Conservation (phyloP, 2,329 filamentous ascomycete species). For the Ceratocystis albifundus region DNA sequence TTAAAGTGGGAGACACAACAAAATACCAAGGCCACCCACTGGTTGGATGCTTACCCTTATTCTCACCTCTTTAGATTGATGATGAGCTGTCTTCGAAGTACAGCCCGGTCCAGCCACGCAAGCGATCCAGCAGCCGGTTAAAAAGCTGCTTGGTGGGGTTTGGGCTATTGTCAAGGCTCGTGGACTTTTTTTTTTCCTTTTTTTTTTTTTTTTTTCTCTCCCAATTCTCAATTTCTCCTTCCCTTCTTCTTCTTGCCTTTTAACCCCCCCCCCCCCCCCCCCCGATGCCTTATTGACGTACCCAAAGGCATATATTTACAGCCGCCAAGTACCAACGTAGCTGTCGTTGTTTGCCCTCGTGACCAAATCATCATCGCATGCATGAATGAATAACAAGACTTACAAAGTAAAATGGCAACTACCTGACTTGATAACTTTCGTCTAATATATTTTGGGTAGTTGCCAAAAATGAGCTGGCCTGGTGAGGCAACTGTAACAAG, state of each 20-base stretch:
- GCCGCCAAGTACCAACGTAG: too few relatives aligned
- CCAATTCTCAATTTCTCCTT: not conserved
- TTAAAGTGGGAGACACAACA: not conserved
- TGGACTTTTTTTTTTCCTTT: too few relatives aligned
- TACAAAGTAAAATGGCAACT: not conserved
- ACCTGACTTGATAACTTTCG: not conserved
- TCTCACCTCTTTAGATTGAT: not conserved
- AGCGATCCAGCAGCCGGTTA: too few relatives aligned
- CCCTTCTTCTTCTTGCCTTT: not conserved
- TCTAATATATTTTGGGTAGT: not conserved
- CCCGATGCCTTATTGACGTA: not conserved
- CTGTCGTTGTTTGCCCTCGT: not conserved
- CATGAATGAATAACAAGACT: not conserved
- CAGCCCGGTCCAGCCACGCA: not conserved
- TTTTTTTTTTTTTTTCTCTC: too few relatives aligned
- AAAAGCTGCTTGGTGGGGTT: too few relatives aligned
- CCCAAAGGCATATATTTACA: not conserved
- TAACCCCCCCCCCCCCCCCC: too few relatives aligned
- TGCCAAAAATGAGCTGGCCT: not conserved
- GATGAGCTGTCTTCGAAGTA: not conserved
- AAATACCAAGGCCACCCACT: too few relatives aligned
- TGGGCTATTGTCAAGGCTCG: too few relatives aligned
- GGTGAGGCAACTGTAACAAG: not conserved
- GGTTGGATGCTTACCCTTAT: too few relatives aligned
- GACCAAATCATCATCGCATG: not conserved